These are phyloP conservation scores for Penicillium sp. DNA, from an alignment of 2,329 filamentous ascomycete species.

Conservation along the genomic window DNA sequence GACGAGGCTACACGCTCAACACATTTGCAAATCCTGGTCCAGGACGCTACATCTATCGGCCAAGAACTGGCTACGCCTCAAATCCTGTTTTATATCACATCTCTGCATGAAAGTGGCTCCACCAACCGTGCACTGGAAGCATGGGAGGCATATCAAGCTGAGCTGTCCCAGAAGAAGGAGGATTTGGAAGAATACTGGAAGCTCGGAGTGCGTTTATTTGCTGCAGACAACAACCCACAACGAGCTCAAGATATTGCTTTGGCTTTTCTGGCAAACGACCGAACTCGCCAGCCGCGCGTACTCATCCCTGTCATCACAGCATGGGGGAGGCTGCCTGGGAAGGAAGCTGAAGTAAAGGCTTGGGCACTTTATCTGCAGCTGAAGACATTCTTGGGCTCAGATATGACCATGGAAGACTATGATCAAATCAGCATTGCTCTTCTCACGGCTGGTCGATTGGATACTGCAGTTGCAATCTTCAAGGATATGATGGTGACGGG, in stretches of 20 bases:
- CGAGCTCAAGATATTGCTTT: slow-evolving; percentile 50
- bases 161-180: slow-evolving; percentile 47
- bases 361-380: slow-evolving; percentile 67
- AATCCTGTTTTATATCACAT: slow-evolving; percentile 65
- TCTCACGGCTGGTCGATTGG: slow-evolving; percentile 61
- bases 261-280: slow-evolving; percentile 37
- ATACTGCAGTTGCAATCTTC: slow-evolving; percentile 72
- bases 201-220: slow-evolving; percentile 51
- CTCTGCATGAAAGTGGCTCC: slow-evolving; percentile 62
- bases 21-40: slow-evolving; percentile 60
- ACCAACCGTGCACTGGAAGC: slow-evolving; percentile 58
- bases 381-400: slow-evolving; percentile 56
- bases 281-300: slow-evolving; percentile 44
- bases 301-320: slow-evolving; percentile 66
- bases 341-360: slow-evolving; percentile 55
- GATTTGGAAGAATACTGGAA: slow-evolving; percentile 44
- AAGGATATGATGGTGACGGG: slow-evolving; percentile 82
- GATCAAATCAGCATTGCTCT: slow-evolving; percentile 71
- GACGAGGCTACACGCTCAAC: slow-evolving; percentile 51
- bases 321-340: slow-evolving; percentile 54
- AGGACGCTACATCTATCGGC: slow-evolving; percentile 63
- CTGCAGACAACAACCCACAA: slow-evolving; percentile 45
- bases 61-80: slow-evolving; percentile 56
- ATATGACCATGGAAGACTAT: slow-evolving; percentile 70
- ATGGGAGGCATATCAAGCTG: slow-evolving; percentile 59